Evolutionary conservation across 768 basidiomycete species (phyloP).

Genomic region (Trichaptum fuscoviolaceum): DNA sequence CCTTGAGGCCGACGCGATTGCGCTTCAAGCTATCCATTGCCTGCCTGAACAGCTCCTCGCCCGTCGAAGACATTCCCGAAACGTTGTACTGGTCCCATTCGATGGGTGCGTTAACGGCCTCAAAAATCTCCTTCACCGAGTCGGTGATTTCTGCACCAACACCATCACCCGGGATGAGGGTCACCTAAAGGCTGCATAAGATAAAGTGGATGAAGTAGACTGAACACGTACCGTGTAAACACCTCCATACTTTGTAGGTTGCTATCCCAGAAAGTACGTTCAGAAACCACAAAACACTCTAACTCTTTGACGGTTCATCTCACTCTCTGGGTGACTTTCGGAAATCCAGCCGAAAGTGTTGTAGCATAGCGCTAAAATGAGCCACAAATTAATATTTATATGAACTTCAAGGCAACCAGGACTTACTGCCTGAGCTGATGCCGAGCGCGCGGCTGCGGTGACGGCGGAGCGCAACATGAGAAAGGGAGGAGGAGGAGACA

Average conservation of each 20-base stretch:
- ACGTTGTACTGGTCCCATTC: constrained; percentile 99
- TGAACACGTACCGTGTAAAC: constrained; percentile 71
- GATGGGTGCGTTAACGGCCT: constrained; percentile 95
- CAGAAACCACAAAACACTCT: not conserved
- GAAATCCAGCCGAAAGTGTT: constrained; percentile 74
- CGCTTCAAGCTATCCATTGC: constrained; percentile 98
- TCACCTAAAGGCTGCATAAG: constrained; percentile 58
- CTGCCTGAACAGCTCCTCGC: constrained; percentile 93
- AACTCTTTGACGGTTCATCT: constrained; percentile 13
- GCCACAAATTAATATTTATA: constrained; percentile 8
- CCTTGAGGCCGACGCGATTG: constrained; percentile 97
- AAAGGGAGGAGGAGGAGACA: constrained; percentile 22
- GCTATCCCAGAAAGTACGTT: constrained; percentile 36
- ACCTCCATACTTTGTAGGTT: constrained; percentile 86
- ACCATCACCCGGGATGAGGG: constrained; percentile 97
- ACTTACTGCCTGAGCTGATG: constrained; percentile 48
- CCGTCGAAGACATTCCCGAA: constrained; percentile 90
- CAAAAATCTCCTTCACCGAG: constrained; percentile 98
- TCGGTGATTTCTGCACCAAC: constrained; percentile 96
- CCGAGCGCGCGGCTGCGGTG: constrained; percentile 50
- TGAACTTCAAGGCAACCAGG: constrained; percentile 5
- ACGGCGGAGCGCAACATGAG: constrained; percentile 66
- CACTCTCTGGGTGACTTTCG: constrained; percentile 68
- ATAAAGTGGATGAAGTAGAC: constrained; percentile 10
- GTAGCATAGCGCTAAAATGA: constrained; percentile 59